Conservation (phyloP, 1,284 basidiomycete species). For the Rhodotorula sp. region DNA sequence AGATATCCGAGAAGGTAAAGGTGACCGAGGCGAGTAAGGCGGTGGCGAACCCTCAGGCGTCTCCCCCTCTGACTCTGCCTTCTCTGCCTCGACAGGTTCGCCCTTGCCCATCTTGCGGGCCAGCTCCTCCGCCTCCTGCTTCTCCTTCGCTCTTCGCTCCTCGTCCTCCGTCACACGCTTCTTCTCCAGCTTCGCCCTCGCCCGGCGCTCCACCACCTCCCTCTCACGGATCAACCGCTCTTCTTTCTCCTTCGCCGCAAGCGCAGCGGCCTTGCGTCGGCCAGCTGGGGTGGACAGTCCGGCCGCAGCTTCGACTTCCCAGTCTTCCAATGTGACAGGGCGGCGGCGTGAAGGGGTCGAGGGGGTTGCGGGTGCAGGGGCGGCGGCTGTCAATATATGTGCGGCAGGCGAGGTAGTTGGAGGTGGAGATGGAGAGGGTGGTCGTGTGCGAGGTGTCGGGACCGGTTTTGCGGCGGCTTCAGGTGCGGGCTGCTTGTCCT, state of each 20-base stretch:
- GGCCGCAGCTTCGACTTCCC: slow-evolving; percentile 29
- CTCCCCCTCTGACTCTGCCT: background rate
- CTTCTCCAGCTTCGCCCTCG: background rate
- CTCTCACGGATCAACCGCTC: background rate
- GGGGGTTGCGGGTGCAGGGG: background rate
- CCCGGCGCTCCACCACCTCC: background rate
- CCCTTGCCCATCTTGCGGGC: background rate
- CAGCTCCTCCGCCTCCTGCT: background rate
- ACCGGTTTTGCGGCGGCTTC: background rate
- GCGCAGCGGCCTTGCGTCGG: slow-evolving; percentile 18
- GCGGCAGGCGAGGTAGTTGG: background rate
- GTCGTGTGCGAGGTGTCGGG: background rate
- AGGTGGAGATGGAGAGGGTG: background rate
- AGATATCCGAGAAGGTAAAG: background rate
- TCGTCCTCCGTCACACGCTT: background rate
- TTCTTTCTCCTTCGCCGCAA: slow-evolving; percentile 1
- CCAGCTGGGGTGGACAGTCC: slow-evolving; percentile 23
- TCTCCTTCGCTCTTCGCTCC: background rate
- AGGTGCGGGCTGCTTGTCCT: background rate
- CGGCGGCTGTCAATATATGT: background rate
- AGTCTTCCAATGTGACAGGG: slow-evolving; percentile 20
- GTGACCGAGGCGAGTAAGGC: slow-evolving; percentile 18
- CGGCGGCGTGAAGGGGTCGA: background rate
- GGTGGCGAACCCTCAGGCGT: slow-evolving; percentile 7
- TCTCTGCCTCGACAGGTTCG: background rate